Conservation (phyloP, 2,329 filamentous ascomycete genomes). For the Calycina herbarum region DNA sequence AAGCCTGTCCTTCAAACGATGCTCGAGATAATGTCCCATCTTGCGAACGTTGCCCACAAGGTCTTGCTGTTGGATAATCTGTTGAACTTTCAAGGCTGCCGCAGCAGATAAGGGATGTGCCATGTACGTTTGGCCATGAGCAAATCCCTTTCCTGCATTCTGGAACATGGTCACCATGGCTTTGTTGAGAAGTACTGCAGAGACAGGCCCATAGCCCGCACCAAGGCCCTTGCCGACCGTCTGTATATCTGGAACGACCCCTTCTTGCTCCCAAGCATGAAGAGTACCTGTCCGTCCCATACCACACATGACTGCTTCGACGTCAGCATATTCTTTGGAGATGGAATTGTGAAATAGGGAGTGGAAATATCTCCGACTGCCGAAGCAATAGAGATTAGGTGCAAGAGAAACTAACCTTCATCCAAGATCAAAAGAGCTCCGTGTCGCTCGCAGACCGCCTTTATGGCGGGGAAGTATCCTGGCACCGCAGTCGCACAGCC, state of each 20-base stretch:
- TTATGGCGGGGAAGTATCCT: constrained; percentile 68
- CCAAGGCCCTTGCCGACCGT: constrained; percentile 64
- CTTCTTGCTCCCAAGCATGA: constrained; percentile 53
- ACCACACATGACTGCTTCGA: constrained; percentile 58
- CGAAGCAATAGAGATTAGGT: constrained; percentile 31
- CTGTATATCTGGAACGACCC: constrained; percentile 59
- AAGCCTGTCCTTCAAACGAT: not conserved
- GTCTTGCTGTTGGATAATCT: constrained; percentile 5
- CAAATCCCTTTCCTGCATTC: not conserved
- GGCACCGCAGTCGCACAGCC: constrained; percentile 63
- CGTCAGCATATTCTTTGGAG: not conserved
- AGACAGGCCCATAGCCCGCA: constrained; percentile 59
- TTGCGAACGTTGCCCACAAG: constrained; percentile 1
- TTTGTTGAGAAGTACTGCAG: constrained; percentile 54
- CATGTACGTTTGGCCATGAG: constrained; percentile 11
- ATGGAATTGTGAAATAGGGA: not conserved
- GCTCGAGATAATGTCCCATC: constrained; percentile 1
- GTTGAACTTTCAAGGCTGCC: constrained; percentile 10
- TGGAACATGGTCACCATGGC: constrained; percentile 19
- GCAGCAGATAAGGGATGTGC: constrained; percentile 3
- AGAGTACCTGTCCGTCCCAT: constrained; percentile 50
- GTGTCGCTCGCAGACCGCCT: constrained; percentile 63
- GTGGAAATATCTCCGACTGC: not conserved
- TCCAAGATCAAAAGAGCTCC: constrained; percentile 56
- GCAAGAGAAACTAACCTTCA: not conserved